These are phyloP conservation scores for Pterocarpus macrocarpus DNA, from an alignment of 306 rosid species.

Conservation along the genomic window DNA sequence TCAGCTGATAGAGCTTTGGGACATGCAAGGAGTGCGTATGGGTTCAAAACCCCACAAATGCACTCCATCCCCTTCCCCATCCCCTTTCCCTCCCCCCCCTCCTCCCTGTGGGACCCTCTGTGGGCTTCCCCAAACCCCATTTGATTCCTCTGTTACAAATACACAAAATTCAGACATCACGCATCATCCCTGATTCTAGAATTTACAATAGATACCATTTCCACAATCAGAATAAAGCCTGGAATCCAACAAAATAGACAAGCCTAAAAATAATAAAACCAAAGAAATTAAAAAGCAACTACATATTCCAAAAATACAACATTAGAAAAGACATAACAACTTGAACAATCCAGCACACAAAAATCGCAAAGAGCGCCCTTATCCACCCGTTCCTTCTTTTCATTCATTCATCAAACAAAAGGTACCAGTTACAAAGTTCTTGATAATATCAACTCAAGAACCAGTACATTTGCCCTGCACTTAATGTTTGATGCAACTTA, in stretches of 20 bases:
- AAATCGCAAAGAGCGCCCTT: neutral
- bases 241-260: neutral
- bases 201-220: neutral
- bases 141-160: neutral
- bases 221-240: neutral
- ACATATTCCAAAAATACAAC: neutral
- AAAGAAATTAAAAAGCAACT: neutral
- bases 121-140: no score
- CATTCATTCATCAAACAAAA: neutral
- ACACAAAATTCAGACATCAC: neutral
- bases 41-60: neutral
- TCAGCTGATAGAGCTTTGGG: neutral
- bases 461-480: neutral
- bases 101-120: neutral
- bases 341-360: constrained; percentile 15
- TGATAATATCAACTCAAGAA: neutral
- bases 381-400: neutral
- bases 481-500: neutral
- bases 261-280: neutral
- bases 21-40: neutral
- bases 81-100: neutral
- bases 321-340: constrained; percentile 1
- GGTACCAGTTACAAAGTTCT: neutral
- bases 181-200: neutral
- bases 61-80: neutral